Evolutionary conservation across 139 green algal species (phyloP), one percentile per base, ranked within the genome.

Genomic region (Chlorokybus atmophyticus): DNA sequence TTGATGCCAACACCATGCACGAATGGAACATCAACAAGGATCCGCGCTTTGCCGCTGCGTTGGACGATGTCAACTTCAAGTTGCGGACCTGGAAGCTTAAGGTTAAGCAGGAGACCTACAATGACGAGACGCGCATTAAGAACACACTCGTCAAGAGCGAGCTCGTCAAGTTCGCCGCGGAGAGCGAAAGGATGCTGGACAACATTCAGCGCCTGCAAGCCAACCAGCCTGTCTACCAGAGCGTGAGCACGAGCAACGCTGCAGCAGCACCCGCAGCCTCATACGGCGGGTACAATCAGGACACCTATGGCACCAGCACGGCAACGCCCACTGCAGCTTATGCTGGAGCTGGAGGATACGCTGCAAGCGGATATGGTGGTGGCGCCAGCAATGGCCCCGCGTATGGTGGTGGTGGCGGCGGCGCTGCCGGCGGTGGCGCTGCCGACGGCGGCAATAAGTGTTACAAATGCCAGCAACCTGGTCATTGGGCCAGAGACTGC

Each of bases 91-190:
- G 93, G 40, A 82, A 75, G 32, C 35, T 92, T 17, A 85, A 86
- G 66, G 65, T 93, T 2, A 59, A 70, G 1, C 77, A 88, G 60
- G 88, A 96, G 54, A 87, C 56, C 3, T 96, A 86, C 59, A 78
- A 90, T 19, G 88, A 95, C 44, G 83, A 95, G 71, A 32, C 31
- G n/a, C 78, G 84, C 19, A 53, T 86, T 50, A 87, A 88, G 69
- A 64, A 68, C n/a, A 73, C 40, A 0, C 60, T 87, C 10, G 29
- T 70, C 3, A 64, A 50, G 39, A 60, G 71, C 35, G 31, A 64
- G 17, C 39, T 55, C 4, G 57, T 77, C 19, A 40, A 51, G 32
- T 40, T 54, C 50, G 52, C 55, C 7, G 54, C 39, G 8, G 53
- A 49, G 44, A 30, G 44, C 10, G 7, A 23, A 23, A 8, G 6